These are phyloP conservation scores for Aplosporella prunicola DNA, from an alignment of 2,329 filamentous ascomycete genomes.

Conservation along the genomic window DNA sequence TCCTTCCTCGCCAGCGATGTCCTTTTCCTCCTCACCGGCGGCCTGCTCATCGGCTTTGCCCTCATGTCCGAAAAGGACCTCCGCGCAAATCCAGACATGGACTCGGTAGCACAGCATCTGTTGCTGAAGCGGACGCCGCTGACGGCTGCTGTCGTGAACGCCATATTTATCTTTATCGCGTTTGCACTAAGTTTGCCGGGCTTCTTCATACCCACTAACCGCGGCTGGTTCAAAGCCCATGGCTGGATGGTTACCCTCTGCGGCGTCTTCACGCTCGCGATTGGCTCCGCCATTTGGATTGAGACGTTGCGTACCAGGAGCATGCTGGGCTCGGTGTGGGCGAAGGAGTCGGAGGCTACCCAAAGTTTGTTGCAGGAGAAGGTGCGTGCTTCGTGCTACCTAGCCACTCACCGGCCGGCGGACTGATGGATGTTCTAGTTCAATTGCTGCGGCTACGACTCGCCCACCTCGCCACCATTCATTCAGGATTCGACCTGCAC, in stretches of 20 bases:
- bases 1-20: conserved; percentile 43
- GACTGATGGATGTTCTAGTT: conserved; percentile 43
- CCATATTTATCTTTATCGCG: conserved; percentile 59
- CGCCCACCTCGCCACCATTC: conserved; percentile 59
- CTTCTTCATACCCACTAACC: conserved; percentile 55
- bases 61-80: conserved; percentile 35
- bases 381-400: conserved; percentile 36
- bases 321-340: conserved; percentile 54
- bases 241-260: conserved; percentile 59
- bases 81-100: conserved; percentile 32
- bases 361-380: conserved; percentile 63
- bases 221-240: conserved; percentile 61
- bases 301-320: conserved; percentile 59
- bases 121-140: conserved; percentile 45
- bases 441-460: conserved; percentile 70
- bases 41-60: conserved; percentile 44
- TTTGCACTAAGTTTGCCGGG: conserved; percentile 59
- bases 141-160: conserved; percentile 61
- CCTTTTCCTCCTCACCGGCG: conserved; percentile 44
- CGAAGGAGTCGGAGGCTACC: conserved; percentile 43
- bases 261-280: conserved; percentile 53
- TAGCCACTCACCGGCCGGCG: conserved; percentile 8
- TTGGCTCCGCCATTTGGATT: conserved; percentile 55
- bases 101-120: conserved; percentile 42
- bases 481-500: conserved; percentile 59